phyloP scores from a whole-genome alignment of 768 basidiomycete genomes.

The Gloeostereum incarnatum region DNA sequence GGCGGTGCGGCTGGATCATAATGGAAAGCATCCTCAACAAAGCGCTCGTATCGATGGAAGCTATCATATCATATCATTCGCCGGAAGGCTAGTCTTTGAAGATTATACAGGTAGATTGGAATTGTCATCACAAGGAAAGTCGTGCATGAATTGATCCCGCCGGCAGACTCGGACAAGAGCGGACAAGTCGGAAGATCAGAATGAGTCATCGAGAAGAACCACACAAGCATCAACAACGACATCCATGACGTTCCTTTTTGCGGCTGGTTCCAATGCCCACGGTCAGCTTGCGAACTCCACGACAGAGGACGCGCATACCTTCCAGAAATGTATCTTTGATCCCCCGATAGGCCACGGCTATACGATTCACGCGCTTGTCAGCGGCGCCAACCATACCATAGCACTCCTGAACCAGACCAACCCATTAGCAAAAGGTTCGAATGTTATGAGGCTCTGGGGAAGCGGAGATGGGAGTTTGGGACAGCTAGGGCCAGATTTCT shows the following conservation, averaged over 20 bases:
- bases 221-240: no score
- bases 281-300: constrained; percentile 40
- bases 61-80: no score
- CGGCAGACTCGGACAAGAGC: no score
- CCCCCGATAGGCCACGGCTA: background rate
- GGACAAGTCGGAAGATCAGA: no score
- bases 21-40: no score
- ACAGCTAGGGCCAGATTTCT: constrained; percentile 50
- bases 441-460: constrained; percentile 49
- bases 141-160: no score
- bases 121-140: no score
- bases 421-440: constrained; percentile 9
- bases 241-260: constrained; percentile 16
- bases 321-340: constrained; percentile 29
- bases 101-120: no score
- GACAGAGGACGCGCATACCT: constrained; percentile 35
- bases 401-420: constrained; percentile 37
- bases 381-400: constrained; percentile 77
- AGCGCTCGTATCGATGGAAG: no score
- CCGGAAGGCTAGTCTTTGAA: no score
- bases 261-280: constrained; percentile 41
- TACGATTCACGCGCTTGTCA: constrained; percentile 40
- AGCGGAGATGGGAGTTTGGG: constrained; percentile 64
- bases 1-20: no score
- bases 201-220: no score